Conservation (phyloP, 371 early-diverging fungal species). For the Umbelopsis sp. region DNA sequence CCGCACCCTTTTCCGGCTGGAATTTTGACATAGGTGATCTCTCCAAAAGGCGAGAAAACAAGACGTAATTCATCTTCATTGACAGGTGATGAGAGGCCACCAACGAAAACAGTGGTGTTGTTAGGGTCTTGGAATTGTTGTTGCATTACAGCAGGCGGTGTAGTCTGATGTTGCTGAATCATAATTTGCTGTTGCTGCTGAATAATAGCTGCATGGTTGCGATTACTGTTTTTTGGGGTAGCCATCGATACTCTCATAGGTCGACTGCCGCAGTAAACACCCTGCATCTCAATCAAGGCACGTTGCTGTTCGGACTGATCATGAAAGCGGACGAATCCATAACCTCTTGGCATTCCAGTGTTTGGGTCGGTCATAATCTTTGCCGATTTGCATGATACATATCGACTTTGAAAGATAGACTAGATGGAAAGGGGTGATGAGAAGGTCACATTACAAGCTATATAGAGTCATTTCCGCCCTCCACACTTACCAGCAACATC, state of each 20-base stretch:
- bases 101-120: constrained; percentile 96
- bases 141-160: constrained; percentile 38
- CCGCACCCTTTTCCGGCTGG: constrained; percentile 94
- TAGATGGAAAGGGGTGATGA: constrained; percentile 12
- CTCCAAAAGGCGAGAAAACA: constrained; percentile 85
- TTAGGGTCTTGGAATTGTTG: constrained; percentile 75
- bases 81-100: constrained; percentile 79
- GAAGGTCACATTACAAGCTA: background rate
- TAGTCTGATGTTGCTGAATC: constrained; percentile 36
- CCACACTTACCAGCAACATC: constrained; percentile 67
- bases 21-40: constrained; percentile 88
- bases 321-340: constrained; percentile 84
- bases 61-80: constrained; percentile 82
- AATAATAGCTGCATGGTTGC: background rate
- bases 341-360: constrained; percentile 76
- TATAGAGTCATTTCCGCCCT: background rate
- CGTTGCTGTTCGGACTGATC: constrained; percentile 74
- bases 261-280: constrained; percentile 70
- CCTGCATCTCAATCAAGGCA: constrained; percentile 84
- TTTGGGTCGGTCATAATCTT: constrained; percentile 82
- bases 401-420: constrained; percentile 63
- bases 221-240: constrained; percentile 71
- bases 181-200: constrained; percentile 24
- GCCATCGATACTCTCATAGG: constrained; percentile 87
- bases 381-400: constrained; percentile 74